Evolutionary conservation across 345 rosid genomes (phyloP).

Genomic region (Populus davidiana): DNA sequence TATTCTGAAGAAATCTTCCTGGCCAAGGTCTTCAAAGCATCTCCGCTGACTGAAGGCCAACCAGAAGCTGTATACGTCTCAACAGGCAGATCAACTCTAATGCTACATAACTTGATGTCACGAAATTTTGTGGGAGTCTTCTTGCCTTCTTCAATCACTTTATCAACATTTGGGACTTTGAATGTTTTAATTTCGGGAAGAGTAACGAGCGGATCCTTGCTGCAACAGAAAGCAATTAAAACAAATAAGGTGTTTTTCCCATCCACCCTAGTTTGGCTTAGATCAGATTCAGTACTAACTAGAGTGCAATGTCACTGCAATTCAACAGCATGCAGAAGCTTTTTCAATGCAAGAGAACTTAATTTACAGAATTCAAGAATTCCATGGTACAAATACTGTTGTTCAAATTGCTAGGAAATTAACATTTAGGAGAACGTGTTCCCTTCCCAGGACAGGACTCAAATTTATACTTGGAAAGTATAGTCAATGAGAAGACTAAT

Average conservation of each 20-base stretch:
- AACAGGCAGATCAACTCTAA: conserved; percentile 45
- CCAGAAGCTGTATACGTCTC: conserved; percentile 72
- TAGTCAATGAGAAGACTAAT: neutral
- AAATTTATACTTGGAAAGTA: neutral
- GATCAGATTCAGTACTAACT: neutral
- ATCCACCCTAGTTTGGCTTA: conserved; percentile 1
- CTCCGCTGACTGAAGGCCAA: conserved; percentile 85
- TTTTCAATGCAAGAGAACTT: neutral
- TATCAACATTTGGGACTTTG: conserved; percentile 71
- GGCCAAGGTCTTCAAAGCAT: conserved; percentile 66
- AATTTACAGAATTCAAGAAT: neutral
- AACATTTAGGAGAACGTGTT: neutral
- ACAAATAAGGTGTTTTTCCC: neutral
- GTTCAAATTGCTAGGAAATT: neutral
- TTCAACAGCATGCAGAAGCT: neutral
- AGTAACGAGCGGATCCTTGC: conserved; percentile 38
- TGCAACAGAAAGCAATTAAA: conserved; percentile 32
- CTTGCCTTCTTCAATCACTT: conserved; percentile 81
- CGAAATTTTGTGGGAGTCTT: conserved; percentile 66
- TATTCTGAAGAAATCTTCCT: conserved; percentile 78
- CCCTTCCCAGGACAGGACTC: neutral
- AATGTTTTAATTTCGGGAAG: conserved; percentile 49
- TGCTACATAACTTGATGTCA: conserved; percentile 50
- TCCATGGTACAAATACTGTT: neutral
- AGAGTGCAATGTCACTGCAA: neutral